Evolutionary conservation across 306 rosid species (phyloP), one percentile per base, ranked within the genome.

Genomic region (Senna siamea): DNA sequence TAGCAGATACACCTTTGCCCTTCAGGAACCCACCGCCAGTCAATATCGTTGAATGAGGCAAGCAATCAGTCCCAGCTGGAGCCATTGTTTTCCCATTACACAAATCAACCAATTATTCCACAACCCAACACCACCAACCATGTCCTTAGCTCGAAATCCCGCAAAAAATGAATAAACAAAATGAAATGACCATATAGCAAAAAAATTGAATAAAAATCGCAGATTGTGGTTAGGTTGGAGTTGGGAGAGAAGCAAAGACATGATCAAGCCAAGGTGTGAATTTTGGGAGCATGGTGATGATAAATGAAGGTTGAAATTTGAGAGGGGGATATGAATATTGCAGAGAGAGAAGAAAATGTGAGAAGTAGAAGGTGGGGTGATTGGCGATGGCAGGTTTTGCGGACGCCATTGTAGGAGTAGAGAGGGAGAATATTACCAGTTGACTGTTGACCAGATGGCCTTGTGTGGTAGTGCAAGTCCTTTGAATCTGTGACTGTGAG

Each of bases 391-490:
- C 82, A 59, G 60, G 23, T 67, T 80, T 83, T 58, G 18, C 84
- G 87, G 72, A 70, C 78, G 78, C 60, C 78, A 75, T 70, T 65
- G 75, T 78, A 78, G 84, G 81, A 59, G 56, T 48, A 26, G 72
- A 2, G 43, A 62, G 67, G 65, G 62, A 76, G 82, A 60, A 7
- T 59, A 37, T 37, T 32, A n/a, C n/a, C n/a, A n/a, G n/a, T n/a
- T n/a, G n/a, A n/a, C n/a, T n/a, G n/a, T n/a, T n/a, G n/a, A n/a
- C n/a, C n/a, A n/a, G n/a, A n/a, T n/a, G n/a, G n/a, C n/a, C n/a
- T n/a, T n/a, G n/a, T n/a, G n/a, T n/a, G n/a, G n/a, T n/a, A n/a
- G n/a, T n/a, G n/a, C n/a, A n/a, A n/a, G n/a, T n/a, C n/a, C n/a
- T n/a, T n/a, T n/a, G n/a, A n/a, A n/a, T n/a, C n/a, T n/a, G n/a